phyloP scores from a whole-genome alignment of 2,329 filamentous ascomycete genomes.

The Fusarium illudens region DNA sequence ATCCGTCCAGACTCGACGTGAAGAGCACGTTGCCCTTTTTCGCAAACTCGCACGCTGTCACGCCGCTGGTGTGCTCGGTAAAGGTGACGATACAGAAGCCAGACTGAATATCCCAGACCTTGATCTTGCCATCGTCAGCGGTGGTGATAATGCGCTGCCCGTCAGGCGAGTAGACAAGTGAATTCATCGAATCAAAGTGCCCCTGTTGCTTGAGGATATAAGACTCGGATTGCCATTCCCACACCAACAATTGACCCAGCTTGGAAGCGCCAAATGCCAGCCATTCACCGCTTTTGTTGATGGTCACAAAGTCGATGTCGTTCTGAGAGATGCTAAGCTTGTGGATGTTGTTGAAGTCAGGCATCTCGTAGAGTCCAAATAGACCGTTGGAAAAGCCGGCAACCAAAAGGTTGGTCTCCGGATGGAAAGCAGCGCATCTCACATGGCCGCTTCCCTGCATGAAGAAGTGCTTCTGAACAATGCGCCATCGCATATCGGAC shows the following conservation, averaged over 20 bases:
- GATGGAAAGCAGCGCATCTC: slow-evolving; percentile 89
- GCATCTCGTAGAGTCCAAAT: slow-evolving; percentile 94
- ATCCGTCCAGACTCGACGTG: slow-evolving; percentile 93
- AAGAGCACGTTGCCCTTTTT: slow-evolving; percentile 96
- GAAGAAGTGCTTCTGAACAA: slow-evolving; percentile 91
- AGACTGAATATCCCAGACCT: slow-evolving; percentile 96
- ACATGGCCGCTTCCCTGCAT: slow-evolving; percentile 89
- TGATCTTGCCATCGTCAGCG: slow-evolving; percentile 97
- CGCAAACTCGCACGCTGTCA: slow-evolving; percentile 93
- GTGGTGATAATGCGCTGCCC: slow-evolving; percentile 92
- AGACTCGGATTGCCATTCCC: slow-evolving; percentile 99
- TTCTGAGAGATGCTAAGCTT: slow-evolving; percentile 94
- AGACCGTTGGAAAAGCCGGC: slow-evolving; percentile 94
- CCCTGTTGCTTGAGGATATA: slow-evolving; percentile 99
- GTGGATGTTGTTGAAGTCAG: slow-evolving; percentile 95
- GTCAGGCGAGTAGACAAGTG: slow-evolving; percentile 91
- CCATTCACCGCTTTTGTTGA: slow-evolving; percentile 96
- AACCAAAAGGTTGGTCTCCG: slow-evolving; percentile 89
- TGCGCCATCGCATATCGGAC: slow-evolving; percentile 83
- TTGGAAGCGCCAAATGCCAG: slow-evolving; percentile 96
- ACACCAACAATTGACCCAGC: slow-evolving; percentile 93
- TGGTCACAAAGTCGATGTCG: slow-evolving; percentile 92
- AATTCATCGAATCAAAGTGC: slow-evolving; percentile 95
- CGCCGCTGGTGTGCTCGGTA: slow-evolving; percentile 93
- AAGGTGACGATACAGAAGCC: slow-evolving; percentile 99